Evolutionary conservation across 352 stramenopile genomes (phyloP).

Genomic region (Phytophthora constricta): DNA sequence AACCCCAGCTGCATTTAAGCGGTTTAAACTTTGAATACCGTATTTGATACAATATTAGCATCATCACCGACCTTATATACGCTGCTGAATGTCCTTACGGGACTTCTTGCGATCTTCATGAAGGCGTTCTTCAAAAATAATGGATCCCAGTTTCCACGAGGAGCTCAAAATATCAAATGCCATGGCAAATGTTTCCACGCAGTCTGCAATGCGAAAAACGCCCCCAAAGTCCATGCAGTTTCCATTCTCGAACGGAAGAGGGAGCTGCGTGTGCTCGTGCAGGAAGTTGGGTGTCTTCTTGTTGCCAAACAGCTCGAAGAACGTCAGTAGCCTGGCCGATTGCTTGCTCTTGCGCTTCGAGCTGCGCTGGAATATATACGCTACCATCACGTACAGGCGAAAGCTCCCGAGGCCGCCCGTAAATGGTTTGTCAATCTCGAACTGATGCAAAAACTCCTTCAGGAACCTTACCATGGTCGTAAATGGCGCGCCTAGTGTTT

Average conservation of each 20-base stretch:
- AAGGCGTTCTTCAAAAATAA: constrained; percentile 70
- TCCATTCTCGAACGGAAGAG: constrained; percentile 45
- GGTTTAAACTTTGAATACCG: constrained; percentile 43
- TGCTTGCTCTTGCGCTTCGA: constrained; percentile 23
- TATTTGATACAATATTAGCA: constrained; percentile 14
- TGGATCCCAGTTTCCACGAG: constrained; percentile 52
- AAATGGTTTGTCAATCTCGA: constrained; percentile 81
- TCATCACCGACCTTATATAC: not conserved
- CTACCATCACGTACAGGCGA: constrained; percentile 84
- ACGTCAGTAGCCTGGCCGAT: constrained; percentile 48
- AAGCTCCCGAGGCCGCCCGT: constrained; percentile 81
- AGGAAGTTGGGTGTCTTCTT: constrained; percentile 56
- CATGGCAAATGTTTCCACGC: constrained; percentile 75
- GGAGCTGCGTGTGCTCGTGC: constrained; percentile 52
- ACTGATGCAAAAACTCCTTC: constrained; percentile 83
- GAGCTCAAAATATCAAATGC: constrained; percentile 62
- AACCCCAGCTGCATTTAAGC: constrained; percentile 41
- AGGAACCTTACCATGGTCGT: constrained; percentile 65
- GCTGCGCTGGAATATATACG: constrained; percentile 56
- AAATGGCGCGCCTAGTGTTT: constrained; percentile 52
- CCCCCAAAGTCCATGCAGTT: constrained; percentile 60
- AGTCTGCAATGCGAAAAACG: constrained; percentile 74
- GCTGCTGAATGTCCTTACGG: constrained; percentile 25
- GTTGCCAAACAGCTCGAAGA: constrained; percentile 79
- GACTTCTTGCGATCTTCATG: constrained; percentile 48